Evolutionary conservation across 2,329 filamentous ascomycete genomes (phyloP).

Genomic region (Phyllosticta citriasiana): DNA sequence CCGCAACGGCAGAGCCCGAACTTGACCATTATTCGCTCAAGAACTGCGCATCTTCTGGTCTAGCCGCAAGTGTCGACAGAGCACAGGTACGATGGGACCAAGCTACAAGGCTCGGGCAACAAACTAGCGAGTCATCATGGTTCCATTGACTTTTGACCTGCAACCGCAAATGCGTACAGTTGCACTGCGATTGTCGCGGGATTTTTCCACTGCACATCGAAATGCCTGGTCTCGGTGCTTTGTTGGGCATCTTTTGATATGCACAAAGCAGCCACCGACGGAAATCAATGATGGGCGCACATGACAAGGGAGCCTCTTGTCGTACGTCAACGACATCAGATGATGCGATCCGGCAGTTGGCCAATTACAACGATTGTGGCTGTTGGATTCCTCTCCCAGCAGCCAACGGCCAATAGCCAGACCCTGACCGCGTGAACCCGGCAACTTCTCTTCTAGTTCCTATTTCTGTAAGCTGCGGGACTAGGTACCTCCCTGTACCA

Average conservation of each 20-base stretch:
- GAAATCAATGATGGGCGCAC: not conserved
- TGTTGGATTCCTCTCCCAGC: not conserved
- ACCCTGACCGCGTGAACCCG: not conserved
- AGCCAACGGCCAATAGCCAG: not conserved
- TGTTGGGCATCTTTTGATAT: not conserved
- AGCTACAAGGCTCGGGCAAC: not conserved
- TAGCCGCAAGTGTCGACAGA: not conserved
- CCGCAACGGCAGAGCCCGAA: constrained; percentile 8
- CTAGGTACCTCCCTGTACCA: not conserved
- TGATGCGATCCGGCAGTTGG: no score
- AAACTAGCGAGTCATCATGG: not conserved
- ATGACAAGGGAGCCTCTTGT: not conserved
- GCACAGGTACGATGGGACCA: not conserved
- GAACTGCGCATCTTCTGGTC: constrained; percentile 5
- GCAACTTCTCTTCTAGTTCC: not conserved
- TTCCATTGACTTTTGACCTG: not conserved
- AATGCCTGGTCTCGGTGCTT: not conserved
- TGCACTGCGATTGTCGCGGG: not conserved
- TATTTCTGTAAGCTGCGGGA: not conserved
- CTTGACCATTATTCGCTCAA: constrained; percentile 6
- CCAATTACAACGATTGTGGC: not conserved
- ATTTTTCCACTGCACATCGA: not conserved
- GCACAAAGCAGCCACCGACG: not conserved
- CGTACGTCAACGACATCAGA: not conserved
- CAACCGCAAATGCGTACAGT: not conserved